These are phyloP conservation scores for Oenanthe javanica DNA, from an alignment of 140 eudicot species.

Conservation along the genomic window DNA sequence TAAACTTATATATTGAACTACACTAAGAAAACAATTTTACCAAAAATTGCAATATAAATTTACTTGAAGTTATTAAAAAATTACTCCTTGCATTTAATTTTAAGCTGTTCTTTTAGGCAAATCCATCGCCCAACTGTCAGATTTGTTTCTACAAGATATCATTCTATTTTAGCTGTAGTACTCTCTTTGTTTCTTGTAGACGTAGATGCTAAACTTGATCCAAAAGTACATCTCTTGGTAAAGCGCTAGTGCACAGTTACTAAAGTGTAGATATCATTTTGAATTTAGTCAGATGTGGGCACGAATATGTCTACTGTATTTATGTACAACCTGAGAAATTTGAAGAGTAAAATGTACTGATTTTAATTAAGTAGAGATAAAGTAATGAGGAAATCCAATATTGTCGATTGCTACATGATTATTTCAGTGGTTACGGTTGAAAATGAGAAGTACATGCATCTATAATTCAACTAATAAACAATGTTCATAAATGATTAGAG, in stretches of 20 bases:
- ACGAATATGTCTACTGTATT: not conserved
- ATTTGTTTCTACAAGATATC: too few species aligned
- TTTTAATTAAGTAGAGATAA: not conserved
- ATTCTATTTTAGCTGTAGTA: too few species aligned
- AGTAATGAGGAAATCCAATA: not conserved
- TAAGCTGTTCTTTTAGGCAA: too few species aligned
- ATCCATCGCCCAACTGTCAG: too few species aligned
- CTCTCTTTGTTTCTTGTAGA: too few species aligned
- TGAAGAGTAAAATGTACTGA: not conserved
- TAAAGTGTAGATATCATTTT: too few species aligned
- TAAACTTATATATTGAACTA: too few species aligned
- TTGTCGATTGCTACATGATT: conserved; percentile 1
- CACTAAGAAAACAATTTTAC: not conserved
- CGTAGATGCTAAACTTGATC: not conserved
- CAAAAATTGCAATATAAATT: too few species aligned
- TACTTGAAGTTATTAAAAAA: not conserved
- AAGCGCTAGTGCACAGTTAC: not conserved
- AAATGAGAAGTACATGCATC: not conserved
- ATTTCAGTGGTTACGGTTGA: not conserved
- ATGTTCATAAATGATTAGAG: not conserved
- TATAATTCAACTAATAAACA: not conserved
- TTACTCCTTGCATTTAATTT: not conserved
- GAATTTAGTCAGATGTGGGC: too few species aligned
- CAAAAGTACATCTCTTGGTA: not conserved
- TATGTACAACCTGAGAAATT: not conserved